Evolutionary conservation across 2,329 filamentous ascomycete genomes (phyloP), one percentile per base, ranked within the genome.

Genomic region (Alternaria rosae): DNA sequence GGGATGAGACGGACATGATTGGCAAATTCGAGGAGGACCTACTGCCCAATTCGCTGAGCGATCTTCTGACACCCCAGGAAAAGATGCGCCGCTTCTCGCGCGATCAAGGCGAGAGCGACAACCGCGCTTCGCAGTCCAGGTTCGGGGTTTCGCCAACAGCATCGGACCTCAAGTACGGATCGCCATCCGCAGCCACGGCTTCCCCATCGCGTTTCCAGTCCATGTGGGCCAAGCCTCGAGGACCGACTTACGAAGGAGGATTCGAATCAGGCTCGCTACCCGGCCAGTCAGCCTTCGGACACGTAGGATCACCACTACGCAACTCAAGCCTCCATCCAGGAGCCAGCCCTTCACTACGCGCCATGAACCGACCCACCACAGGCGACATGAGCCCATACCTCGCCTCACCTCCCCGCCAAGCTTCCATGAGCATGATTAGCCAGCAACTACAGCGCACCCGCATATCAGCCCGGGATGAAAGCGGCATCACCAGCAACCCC

Each of bases 11-110:
- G 20, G 74, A 75, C 41, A 79, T 82, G 64, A 83, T 85, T 58
- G 95, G 96, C 72, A 87, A 90, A 28, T 94, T 95, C 71, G 92
- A 97, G 77, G 94, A 97, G 73, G 93, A 97, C 73, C 92, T 95
- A 72, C 85, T 98, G 10, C 95, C 94, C 0, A 91, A 85, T 26
- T 87, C 85, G 57, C 78, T 90, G 47, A 87, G 88, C 65, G 88
- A 90, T 71, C 83, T 90, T 13, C 82, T 90, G 32, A 88, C 86
- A 0, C 87, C 87, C 0, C 86, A 88, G 67, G 87, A 88, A 70
- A 85, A 85, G 70, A 83, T 86, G 75, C 83, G 87, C 47, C 83
- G 87, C 17, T 83, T 87, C 54, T 89, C 87, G 12, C 83, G 87
- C 47, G 86, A 85, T 13, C 85, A 87, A 32, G 82, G 83, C 56